phyloP scores from a whole-genome alignment of 495 filamentous ascomycete genomes.

The Bacidia gigantensis region DNA sequence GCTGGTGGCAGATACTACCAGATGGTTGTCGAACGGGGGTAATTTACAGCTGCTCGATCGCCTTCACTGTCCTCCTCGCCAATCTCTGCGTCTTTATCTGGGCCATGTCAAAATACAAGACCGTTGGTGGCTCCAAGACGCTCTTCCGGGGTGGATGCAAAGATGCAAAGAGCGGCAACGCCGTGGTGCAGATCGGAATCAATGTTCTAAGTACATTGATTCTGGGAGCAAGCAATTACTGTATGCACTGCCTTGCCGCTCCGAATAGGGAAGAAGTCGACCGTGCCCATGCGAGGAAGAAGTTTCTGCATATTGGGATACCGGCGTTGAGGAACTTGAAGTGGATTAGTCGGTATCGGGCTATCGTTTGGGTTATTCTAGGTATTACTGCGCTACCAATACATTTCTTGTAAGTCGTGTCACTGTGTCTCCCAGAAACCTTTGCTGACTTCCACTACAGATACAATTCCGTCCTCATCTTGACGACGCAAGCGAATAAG shows the following conservation, averaged over 20 bases:
- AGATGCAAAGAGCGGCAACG: constrained; percentile 8
- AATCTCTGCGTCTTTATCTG: constrained; percentile 4
- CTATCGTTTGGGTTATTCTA: constrained; percentile 13
- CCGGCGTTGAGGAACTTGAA: constrained; percentile 25
- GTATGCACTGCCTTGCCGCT: constrained; percentile 29
- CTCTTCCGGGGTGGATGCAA: constrained; percentile 16
- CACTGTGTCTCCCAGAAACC: no score
- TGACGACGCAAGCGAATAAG: constrained; percentile 24
- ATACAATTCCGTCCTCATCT: constrained; percentile 29
- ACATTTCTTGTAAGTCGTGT: neutral
- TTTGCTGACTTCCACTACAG: no score
- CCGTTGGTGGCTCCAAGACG: neutral
- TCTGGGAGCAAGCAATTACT: constrained; percentile 30
- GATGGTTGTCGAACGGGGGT: neutral
- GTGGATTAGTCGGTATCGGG: constrained; percentile 2
- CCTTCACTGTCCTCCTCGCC: constrained; percentile 16
- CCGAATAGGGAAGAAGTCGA: constrained; percentile 29
- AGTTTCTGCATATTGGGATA: constrained; percentile 30
- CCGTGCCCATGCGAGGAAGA: constrained; percentile 20
- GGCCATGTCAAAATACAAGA: neutral
- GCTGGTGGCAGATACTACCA: neutral
- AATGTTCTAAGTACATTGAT: constrained; percentile 26
- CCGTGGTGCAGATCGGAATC: constrained; percentile 23
- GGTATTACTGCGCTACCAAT: neutral
- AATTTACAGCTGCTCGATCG: neutral